Percentiles rank a stretch among this genome's conserved stretches.
These are phyloP conservation scores for Linanthus parryae DNA, from an alignment of 148 eudicot species.

Conservation along the genomic window DNA sequence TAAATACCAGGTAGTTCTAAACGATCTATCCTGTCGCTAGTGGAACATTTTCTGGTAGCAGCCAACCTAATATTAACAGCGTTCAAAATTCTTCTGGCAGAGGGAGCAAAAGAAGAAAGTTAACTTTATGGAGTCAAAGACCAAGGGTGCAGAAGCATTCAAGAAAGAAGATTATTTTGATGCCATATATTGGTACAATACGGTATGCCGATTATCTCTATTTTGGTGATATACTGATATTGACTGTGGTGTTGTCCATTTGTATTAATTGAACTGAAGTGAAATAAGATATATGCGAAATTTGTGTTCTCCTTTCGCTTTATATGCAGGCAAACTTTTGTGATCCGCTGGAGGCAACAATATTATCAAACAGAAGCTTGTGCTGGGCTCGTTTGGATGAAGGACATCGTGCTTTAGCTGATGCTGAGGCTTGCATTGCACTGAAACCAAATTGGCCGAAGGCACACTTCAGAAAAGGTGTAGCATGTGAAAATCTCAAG, in stretches of 20 bases:
- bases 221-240: too few species aligned
- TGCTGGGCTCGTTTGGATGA: slow-evolving; percentile 18
- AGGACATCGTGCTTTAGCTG: slow-evolving; percentile 14
- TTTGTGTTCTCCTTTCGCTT: too few species aligned
- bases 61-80: not conserved
- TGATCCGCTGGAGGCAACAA: slow-evolving; percentile 9
- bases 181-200: slow-evolving; percentile 19
- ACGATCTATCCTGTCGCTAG: too few species aligned
- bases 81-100: slow-evolving; percentile 3
- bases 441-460: slow-evolving; percentile 24
- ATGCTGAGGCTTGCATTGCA: slow-evolving; percentile 22
- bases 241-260: not conserved
- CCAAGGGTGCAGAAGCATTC: slow-evolving; percentile 19
- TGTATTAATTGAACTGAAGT: not conserved
- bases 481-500: slow-evolving; percentile 23
- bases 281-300: too few species aligned
- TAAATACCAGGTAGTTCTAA: slow-evolving; percentile 7
- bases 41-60: not conserved
- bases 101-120: slow-evolving; percentile 6
- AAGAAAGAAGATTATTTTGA: slow-evolving; percentile 13
- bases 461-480: slow-evolving; percentile 26
- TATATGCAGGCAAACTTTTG: slow-evolving; percentile 11
- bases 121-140: slow-evolving; percentile 6
- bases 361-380: slow-evolving; percentile 20
- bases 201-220: slow-evolving; percentile 10